phyloP scores from a whole-genome alignment of 306 rosid species.

The Dicorynia guianensis region DNA sequence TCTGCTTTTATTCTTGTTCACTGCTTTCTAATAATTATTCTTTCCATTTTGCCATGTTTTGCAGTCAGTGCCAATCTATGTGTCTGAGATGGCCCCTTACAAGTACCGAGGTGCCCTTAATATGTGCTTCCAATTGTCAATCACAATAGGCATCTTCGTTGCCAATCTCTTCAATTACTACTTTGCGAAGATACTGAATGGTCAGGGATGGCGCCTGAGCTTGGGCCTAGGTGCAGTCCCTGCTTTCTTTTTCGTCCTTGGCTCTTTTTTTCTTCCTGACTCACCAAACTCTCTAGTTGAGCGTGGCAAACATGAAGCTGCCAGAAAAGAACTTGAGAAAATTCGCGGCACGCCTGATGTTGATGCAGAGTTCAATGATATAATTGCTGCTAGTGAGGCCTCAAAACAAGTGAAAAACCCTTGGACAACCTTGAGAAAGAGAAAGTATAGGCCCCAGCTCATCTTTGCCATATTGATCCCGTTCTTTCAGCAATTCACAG shows the following conservation, averaged over 20 bases:
- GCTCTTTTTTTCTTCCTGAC: conserved; percentile 67
- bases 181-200: conserved; percentile 56
- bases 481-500: conserved; percentile 86
- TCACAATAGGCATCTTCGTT: conserved; percentile 71
- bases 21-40: not conserved
- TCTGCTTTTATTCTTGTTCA: not conserved
- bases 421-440: conserved; percentile 53
- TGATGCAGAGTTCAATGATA: conserved; percentile 67
- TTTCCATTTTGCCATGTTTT: not conserved
- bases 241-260: conserved; percentile 63
- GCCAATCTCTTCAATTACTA: conserved; percentile 73
- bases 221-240: conserved; percentile 82
- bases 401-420: conserved; percentile 58
- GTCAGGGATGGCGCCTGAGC: conserved; percentile 83
- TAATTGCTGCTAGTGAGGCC: conserved; percentile 65
- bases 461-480: conserved; percentile 68
- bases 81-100: conserved; percentile 81
- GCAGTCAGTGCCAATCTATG: conserved; percentile 82
- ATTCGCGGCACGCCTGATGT: conserved; percentile 59
- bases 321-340: conserved; percentile 52
- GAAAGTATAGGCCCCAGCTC: conserved; percentile 79
- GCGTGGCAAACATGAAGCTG: conserved; percentile 53
- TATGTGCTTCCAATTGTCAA: conserved; percentile 79
- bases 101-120: conserved; percentile 68
- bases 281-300: conserved; percentile 80